Evolutionary conservation across 2,329 filamentous ascomycete species (phyloP).

Genomic region (Fusarium sp.): DNA sequence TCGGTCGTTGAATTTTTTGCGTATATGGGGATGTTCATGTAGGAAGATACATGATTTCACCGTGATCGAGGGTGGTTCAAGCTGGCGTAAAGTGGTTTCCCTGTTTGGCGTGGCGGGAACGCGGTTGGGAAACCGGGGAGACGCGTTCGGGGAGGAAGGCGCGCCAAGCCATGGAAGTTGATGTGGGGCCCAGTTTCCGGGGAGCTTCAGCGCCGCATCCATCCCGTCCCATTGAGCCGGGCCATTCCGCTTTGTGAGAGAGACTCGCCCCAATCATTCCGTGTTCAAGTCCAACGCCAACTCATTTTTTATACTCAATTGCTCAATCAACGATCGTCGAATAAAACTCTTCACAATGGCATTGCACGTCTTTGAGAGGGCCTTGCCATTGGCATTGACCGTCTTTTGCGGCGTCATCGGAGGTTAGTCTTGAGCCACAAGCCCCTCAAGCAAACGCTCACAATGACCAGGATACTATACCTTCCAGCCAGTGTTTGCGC

Average conservation of each 20-base stretch:
- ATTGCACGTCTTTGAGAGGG: constrained; percentile 53
- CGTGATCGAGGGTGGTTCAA: constrained; percentile 14
- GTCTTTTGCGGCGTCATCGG: constrained; percentile 54
- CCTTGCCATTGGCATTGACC: constrained; percentile 51
- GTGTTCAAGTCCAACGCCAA: background rate
- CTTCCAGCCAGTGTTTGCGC: constrained; percentile 51
- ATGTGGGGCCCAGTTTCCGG: constrained; percentile 22
- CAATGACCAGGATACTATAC: constrained; percentile 51
- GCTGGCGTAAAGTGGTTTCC: constrained; percentile 37
- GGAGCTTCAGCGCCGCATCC: constrained; percentile 7
- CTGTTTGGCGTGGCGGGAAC: constrained; percentile 38
- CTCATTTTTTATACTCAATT: background rate
- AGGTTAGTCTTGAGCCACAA: constrained; percentile 43
- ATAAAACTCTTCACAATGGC: background rate
- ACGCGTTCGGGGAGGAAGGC: constrained; percentile 43
- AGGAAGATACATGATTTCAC: constrained; percentile 19
- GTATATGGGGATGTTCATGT: constrained; percentile 5
- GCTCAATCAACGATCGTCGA: background rate
- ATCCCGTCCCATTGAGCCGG: background rate
- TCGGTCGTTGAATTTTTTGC: background rate
- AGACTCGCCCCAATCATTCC: constrained; percentile 13
- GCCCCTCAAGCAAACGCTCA: constrained; percentile 17
- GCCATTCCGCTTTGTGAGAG: constrained; percentile 12
- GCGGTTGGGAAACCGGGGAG: constrained; percentile 41
- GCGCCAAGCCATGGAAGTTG: constrained; percentile 13